Evolutionary conservation across 495 filamentous ascomycete species (phyloP).

Genomic region (Clavariopsis aquatica): DNA sequence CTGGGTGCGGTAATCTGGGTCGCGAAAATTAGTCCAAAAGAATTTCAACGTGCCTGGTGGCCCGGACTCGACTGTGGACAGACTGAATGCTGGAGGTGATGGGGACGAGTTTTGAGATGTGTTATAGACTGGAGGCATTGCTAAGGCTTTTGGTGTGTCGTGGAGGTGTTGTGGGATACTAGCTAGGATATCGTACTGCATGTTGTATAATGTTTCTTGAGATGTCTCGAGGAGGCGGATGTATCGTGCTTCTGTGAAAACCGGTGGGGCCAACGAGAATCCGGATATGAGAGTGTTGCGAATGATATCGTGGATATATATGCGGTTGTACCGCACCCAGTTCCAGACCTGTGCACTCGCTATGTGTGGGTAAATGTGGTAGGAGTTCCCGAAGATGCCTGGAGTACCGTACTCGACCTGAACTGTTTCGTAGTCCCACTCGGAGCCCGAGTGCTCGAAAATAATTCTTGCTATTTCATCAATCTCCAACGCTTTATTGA

Average conservation of each 20-base stretch:
- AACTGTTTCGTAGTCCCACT: constrained; percentile 15
- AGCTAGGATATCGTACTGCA: constrained; percentile 31
- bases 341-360: constrained; percentile 29
- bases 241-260: background rate
- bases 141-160: constrained; percentile 16
- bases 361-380: constrained; percentile 24
- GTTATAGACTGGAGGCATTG: background rate
- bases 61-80: background rate
- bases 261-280: constrained; percentile 12
- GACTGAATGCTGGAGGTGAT: background rate
- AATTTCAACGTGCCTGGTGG: background rate
- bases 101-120: background rate
- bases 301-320: constrained; percentile 32
- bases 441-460: constrained; percentile 3
- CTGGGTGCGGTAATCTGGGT: background rate
- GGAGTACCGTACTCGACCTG: constrained; percentile 6
- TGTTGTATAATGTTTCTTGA: constrained; percentile 8
- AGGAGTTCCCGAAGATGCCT: constrained; percentile 14
- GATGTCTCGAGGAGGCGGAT: constrained; percentile 8
- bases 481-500: constrained; percentile 21
- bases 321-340: constrained; percentile 29
- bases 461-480: constrained; percentile 1
- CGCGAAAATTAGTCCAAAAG: constrained; percentile 28
- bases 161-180: constrained; percentile 29
- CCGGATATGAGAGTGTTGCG: constrained; percentile 20